Evolutionary conservation across 768 basidiomycete genomes (phyloP).

Genomic region (Austroboletus festivus): DNA sequence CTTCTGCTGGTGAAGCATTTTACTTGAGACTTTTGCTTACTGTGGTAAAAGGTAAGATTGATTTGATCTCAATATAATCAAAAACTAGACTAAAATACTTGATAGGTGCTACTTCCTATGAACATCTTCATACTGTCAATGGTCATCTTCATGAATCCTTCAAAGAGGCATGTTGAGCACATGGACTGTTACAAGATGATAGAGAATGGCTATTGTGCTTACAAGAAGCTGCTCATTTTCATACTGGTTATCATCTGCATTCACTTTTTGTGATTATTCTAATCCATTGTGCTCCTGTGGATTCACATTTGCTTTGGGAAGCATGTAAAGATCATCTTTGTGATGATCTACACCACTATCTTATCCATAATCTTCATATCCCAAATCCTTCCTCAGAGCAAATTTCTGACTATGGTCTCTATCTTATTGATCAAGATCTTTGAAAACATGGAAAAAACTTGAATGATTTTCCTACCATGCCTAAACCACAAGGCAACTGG

Average conservation of each 20-base stretch:
- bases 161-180: conserved; percentile 38
- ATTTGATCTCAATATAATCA: too few relatives aligned
- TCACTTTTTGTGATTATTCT: not conserved
- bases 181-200: conserved; percentile 46
- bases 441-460: not conserved
- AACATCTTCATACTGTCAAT: conserved; percentile 4
- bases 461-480: not conserved
- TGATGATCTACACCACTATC: conserved; percentile 5
- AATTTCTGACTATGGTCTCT: conserved; percentile 2
- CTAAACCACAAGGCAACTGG: conserved; percentile 15
- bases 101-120: conserved; percentile 5
- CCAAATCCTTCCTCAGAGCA: not conserved
- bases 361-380: not conserved
- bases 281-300: conserved; percentile 28
- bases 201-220: conserved; percentile 45
- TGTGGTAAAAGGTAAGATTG: conserved; percentile 22
- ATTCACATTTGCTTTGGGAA: conserved; percentile 20
- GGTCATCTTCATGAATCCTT: conserved; percentile 29
- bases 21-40: conserved; percentile 41
- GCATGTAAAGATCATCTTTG: not conserved
- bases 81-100: too few relatives aligned
- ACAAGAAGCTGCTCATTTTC: conserved; percentile 37
- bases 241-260: conserved; percentile 33
- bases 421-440: not conserved
- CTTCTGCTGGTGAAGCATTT: conserved; percentile 35